These are phyloP conservation scores for Salix brachista DNA, from an alignment of 345 rosid species.

Conservation along the genomic window DNA sequence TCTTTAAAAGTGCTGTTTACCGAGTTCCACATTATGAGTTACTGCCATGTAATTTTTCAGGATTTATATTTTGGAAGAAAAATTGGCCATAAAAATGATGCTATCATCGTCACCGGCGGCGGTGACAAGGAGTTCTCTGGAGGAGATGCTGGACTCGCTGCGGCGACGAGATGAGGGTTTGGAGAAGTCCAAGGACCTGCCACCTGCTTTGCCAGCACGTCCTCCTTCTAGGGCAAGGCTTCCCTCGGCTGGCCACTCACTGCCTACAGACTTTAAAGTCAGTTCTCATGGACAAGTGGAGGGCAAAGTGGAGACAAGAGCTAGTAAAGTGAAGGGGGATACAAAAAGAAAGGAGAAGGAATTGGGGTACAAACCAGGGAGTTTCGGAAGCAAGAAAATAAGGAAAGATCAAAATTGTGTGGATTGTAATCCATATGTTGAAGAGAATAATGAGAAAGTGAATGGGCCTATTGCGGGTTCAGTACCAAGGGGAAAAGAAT, in stretches of 20 bases:
- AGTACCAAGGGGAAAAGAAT: constrained; percentile 14
- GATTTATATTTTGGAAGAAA: constrained; percentile 16
- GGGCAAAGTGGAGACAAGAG: constrained; percentile 20
- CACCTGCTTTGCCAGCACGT: constrained; percentile 88
- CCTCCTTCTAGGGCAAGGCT: constrained; percentile 78
- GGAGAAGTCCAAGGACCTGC: constrained; percentile 70
- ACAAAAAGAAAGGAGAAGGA: constrained; percentile 69
- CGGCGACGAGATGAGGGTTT: constrained; percentile 55
- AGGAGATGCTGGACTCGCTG: constrained; percentile 89
- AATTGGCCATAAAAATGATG: constrained; percentile 43
- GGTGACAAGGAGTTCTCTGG: constrained; percentile 77
- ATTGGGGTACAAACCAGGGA: constrained; percentile 40
- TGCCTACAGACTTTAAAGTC: constrained; percentile 53
- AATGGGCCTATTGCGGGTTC: constrained; percentile 14
- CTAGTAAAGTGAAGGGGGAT: constrained; percentile 43
- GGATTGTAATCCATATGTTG: constrained; percentile 64
- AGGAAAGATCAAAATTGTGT: constrained; percentile 37
- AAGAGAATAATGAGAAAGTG: constrained; percentile 26
- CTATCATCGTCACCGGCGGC: constrained; percentile 67
- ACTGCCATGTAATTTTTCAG: constrained; percentile 4
- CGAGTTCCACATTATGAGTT: neutral
- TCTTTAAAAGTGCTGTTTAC: neutral
- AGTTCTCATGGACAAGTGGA: constrained; percentile 27
- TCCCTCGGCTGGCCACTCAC: constrained; percentile 70
- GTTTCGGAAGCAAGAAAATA: constrained; percentile 82